Conservation (phyloP, 2,329 filamentous ascomycete species). For the Ambrosiella cleistominuta region DNA sequence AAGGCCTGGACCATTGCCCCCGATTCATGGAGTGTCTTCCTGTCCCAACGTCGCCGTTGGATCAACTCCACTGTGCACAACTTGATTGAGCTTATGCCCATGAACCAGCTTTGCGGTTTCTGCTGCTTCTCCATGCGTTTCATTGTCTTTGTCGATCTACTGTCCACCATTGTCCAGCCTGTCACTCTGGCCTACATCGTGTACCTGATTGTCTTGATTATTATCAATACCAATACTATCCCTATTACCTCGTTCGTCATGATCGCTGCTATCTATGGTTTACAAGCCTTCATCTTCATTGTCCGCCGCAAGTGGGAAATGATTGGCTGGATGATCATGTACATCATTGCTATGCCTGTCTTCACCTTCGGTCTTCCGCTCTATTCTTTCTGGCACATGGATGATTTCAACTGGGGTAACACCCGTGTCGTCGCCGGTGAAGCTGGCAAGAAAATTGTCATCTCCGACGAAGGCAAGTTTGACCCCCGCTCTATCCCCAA, state of each 20-base stretch:
- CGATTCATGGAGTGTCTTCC: constrained; percentile 82
- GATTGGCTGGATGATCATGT: constrained; percentile 98
- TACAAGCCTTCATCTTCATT: constrained; percentile 95
- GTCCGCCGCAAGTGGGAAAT: constrained; percentile 96
- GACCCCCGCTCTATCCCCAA: constrained; percentile 81
- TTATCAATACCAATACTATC: constrained; percentile 42
- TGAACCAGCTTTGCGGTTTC: constrained; percentile 93
- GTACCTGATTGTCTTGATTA: constrained; percentile 68
- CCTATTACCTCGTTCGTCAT: constrained; percentile 80
- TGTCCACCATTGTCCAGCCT: constrained; percentile 82
- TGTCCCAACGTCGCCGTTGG: constrained; percentile 97
- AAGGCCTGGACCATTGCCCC: constrained; percentile 96
- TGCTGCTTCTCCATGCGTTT: constrained; percentile 99
- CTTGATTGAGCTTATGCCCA: constrained; percentile 80
- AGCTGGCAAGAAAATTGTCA: constrained; percentile 75
- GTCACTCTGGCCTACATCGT: constrained; percentile 78
- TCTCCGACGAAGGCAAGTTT: constrained; percentile 96
- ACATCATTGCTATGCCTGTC: constrained; percentile 76
- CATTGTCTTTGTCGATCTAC: constrained; percentile 81
- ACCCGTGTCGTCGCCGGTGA: constrained; percentile 94
- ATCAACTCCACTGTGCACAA: constrained; percentile 99
- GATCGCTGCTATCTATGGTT: constrained; percentile 86
- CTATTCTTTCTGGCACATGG: constrained; percentile 98
- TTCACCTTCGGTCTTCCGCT: constrained; percentile 82
- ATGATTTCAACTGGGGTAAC: constrained; percentile 98